Evolutionary conservation across 306 rosid genomes (phyloP).

Genomic region (Fragaria vesca): DNA sequence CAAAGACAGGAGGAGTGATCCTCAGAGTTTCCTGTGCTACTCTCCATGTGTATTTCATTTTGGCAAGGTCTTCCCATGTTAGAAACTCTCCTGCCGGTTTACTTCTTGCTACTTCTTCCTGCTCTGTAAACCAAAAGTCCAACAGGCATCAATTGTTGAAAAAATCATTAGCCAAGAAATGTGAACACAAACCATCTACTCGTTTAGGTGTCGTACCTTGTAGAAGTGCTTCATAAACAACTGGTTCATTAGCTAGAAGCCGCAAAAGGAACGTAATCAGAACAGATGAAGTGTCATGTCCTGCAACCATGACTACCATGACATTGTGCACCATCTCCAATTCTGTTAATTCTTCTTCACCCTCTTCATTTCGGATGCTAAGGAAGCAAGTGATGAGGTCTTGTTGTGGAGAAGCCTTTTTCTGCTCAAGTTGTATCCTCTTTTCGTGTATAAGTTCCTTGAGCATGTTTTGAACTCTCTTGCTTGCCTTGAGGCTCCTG

Average conservation of each 20-base stretch:
- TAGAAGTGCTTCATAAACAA: slow-evolving; percentile 51
- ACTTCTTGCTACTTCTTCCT: slow-evolving; percentile 58
- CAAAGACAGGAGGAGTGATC: slow-evolving; percentile 60
- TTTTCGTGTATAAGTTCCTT: slow-evolving; percentile 43
- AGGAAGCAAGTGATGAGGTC: slow-evolving; percentile 67
- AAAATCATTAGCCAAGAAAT: background rate
- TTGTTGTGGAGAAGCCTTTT: slow-evolving; percentile 37
- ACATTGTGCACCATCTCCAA: slow-evolving; percentile 61
- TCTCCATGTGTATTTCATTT: slow-evolving; percentile 89
- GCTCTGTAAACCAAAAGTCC: slow-evolving; percentile 46
- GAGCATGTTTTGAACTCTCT: slow-evolving; percentile 43
- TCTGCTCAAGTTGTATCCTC: slow-evolving; percentile 36
- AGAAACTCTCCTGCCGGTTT: slow-evolving; percentile 52
- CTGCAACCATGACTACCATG: slow-evolving; percentile 65
- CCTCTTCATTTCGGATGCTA: slow-evolving; percentile 39
- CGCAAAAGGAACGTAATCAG: slow-evolving; percentile 56
- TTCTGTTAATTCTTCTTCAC: slow-evolving; percentile 44
- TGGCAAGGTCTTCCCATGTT: slow-evolving; percentile 73
- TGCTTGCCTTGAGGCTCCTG: slow-evolving; percentile 56
- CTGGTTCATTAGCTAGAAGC: slow-evolving; percentile 50
- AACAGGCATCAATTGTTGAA: background rate
- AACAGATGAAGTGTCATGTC: slow-evolving; percentile 66
- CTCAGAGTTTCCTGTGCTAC: slow-evolving; percentile 75
- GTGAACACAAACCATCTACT: background rate
- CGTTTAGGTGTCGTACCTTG: slow-evolving; percentile 45